Evolutionary conservation across 179 eudicot genomes (phyloP).

Genomic region (Beta macrorhiza): DNA sequence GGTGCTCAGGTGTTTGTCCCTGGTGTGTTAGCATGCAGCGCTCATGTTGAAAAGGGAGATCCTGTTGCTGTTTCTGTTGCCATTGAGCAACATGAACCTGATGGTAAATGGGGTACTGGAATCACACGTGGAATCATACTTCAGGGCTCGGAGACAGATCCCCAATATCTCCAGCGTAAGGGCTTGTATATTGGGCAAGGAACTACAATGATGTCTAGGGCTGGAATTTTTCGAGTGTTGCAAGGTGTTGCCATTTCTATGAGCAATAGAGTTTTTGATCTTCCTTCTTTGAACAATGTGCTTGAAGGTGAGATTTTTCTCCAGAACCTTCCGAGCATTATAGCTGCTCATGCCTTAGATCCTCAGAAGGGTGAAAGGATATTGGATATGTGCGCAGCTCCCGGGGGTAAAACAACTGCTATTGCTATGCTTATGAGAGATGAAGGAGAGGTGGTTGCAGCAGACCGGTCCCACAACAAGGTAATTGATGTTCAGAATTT

Average conservation of each 20-base stretch:
- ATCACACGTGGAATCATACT: conserved; percentile 85
- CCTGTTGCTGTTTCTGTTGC: conserved; percentile 91
- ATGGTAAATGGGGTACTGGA: conserved; percentile 74
- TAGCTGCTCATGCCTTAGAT: conserved; percentile 87
- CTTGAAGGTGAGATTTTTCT: conserved; percentile 94
- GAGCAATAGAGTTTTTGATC: conserved; percentile 67
- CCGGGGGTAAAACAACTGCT: conserved; percentile 98
- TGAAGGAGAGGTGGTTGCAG: conserved; percentile 83
- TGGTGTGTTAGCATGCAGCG: conserved; percentile 90
- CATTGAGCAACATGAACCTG: conserved; percentile 59
- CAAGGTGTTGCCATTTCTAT: conserved; percentile 75
- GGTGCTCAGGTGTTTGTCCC: conserved; percentile 98
- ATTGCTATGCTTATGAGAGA: conserved; percentile 93
- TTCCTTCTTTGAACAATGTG: conserved; percentile 81
- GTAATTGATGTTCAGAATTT: conserved; percentile 68
- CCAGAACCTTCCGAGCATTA: conserved; percentile 92
- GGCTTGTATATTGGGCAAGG: conserved; percentile 93
- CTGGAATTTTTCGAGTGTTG: conserved; percentile 74
- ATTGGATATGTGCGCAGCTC: conserved; percentile 96
- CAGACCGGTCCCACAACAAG: conserved; percentile 95
- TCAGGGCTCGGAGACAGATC: conserved; percentile 69
- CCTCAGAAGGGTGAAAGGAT: conserved; percentile 88
- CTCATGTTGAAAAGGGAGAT: conserved; percentile 91
- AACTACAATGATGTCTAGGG: conserved; percentile 75
- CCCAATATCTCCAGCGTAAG: conserved; percentile 62